A percentile compares a stretch with the other conserved stretches of the same genome.
Evolutionary conservation across 176 grass and related monocot species (phyloP).

Genomic region (Olyra latifolia): DNA sequence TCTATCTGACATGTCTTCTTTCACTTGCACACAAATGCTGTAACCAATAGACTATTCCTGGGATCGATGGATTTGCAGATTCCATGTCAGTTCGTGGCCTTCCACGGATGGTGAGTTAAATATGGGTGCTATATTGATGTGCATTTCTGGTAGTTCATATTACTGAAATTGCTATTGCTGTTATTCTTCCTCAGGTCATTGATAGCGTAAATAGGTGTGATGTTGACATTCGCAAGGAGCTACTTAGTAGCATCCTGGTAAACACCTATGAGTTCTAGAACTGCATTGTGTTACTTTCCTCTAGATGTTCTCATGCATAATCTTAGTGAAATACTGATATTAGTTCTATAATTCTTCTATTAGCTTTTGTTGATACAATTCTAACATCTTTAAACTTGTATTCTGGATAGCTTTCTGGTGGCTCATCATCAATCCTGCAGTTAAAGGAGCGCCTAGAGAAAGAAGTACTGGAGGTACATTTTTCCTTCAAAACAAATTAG

Average conservation of each 20-base stretch:
- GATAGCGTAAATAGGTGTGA: slow-evolving; percentile 98
- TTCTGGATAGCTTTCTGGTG: slow-evolving; percentile 82
- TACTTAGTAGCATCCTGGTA: slow-evolving; percentile 98
- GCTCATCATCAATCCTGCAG: slow-evolving; percentile 94
- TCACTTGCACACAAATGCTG: not conserved
- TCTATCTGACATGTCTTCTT: slow-evolving; percentile 21
- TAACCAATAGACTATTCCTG: slow-evolving; percentile 78
- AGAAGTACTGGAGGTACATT: slow-evolving; percentile 85
- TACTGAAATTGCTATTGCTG: slow-evolving; percentile 30
- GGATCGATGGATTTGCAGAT: slow-evolving; percentile 74
- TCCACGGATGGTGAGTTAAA: slow-evolving; percentile 82
- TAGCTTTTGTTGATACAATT: slow-evolving; percentile 20
- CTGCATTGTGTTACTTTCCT: slow-evolving; percentile 5
- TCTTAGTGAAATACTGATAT: not conserved
- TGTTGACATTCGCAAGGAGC: slow-evolving; percentile 90
- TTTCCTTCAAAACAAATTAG: slow-evolving; percentile 20
- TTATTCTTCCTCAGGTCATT: slow-evolving; percentile 67
- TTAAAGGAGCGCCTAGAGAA: slow-evolving; percentile 98
- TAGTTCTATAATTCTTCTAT: not conserved
- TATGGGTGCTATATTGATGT: not conserved
- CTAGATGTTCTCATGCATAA: not conserved
- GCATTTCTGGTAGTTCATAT: not conserved
- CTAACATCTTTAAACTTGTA: slow-evolving; percentile 33
- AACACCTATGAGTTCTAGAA: slow-evolving; percentile 25
- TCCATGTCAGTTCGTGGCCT: slow-evolving; percentile 58